phyloP scores from a whole-genome alignment of 805 yeast genomes.

The Suhomyces xylopsoci region DNA sequence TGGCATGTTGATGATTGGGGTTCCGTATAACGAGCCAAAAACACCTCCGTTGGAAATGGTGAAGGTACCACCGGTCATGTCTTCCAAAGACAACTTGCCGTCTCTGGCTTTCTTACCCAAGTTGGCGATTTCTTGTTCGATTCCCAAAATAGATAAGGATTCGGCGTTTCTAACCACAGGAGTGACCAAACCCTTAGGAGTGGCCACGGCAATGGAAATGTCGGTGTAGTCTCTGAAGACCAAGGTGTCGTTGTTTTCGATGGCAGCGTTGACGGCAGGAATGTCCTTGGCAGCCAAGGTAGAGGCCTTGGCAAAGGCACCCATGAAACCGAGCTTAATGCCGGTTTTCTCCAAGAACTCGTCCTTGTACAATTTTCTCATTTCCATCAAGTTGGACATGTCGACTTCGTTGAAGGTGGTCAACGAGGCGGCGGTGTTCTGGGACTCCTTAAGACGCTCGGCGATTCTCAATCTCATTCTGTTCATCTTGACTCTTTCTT shows the following conservation, averaged over 20 bases:
- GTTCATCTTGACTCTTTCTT: slow-evolving; percentile 95
- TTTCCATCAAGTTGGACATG: slow-evolving; percentile 85
- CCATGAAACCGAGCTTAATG: slow-evolving; percentile 97
- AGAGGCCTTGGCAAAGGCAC: slow-evolving; percentile 92
- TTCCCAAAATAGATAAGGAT: slow-evolving; percentile 79
- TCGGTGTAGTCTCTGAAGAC: slow-evolving; percentile 96
- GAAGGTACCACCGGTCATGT: slow-evolving; percentile 99
- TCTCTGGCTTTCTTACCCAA: slow-evolving; percentile 95
- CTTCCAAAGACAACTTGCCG: slow-evolving; percentile 93
- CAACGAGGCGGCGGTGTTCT: slow-evolving; percentile 96
- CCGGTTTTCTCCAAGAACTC: slow-evolving; percentile 93
- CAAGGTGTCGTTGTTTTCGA: slow-evolving; percentile 87
- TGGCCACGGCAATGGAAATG: slow-evolving; percentile 94
- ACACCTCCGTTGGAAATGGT: slow-evolving; percentile 99
- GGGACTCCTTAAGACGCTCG: slow-evolving; percentile 98
- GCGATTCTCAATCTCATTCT: slow-evolving; percentile 99
- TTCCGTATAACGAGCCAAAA: slow-evolving; percentile 95
- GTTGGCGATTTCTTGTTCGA: slow-evolving; percentile 79
- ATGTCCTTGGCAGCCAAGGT: slow-evolving; percentile 90
- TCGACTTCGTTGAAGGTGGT: slow-evolving; percentile 98
- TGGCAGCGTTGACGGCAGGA: slow-evolving; percentile 94
- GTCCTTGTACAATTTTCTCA: slow-evolving; percentile 96
- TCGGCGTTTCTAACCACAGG: slow-evolving; percentile 98
- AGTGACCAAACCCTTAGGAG: slow-evolving; percentile 98
- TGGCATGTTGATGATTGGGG: slow-evolving; percentile 97